Percentiles rank a stretch among this genome's conserved stretches.
Conservation (phyloP, 805 yeast genomes). For the Nakazawaea wyomingensis region DNA sequence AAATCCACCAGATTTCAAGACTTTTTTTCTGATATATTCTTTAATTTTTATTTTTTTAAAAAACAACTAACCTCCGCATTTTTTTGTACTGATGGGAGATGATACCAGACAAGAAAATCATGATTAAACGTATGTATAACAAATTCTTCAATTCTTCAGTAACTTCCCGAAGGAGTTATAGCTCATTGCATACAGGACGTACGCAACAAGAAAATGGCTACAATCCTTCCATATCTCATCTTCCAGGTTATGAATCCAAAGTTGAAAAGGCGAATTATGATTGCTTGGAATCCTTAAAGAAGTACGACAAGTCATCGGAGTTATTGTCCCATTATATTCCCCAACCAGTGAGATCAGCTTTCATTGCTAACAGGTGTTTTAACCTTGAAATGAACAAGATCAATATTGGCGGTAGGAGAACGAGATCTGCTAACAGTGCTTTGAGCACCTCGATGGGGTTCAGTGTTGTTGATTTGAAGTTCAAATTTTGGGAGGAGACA, state of each 20-base stretch:
- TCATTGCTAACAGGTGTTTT: slow-evolving; percentile 60
- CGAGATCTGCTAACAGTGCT: slow-evolving; percentile 26
- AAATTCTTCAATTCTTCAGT: not conserved
- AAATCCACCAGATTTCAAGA: not conserved
- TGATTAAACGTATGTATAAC: not conserved
- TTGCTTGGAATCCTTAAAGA: slow-evolving; percentile 38
- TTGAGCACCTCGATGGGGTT: slow-evolving; percentile 22
- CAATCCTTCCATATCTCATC: slow-evolving; percentile 13
- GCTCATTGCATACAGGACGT: not conserved
- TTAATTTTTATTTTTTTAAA: too few species aligned
- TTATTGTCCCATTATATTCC: slow-evolving; percentile 69
- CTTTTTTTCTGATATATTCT: not conserved
- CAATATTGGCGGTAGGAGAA: slow-evolving; percentile 24
- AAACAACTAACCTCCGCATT: too few species aligned
- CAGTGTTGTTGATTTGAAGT: slow-evolving; percentile 46
- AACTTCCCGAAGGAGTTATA: not conserved
- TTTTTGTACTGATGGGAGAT: too few species aligned
- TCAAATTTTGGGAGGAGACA: slow-evolving; percentile 71
- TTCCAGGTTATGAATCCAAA: slow-evolving; percentile 25
- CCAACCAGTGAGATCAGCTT: slow-evolving; percentile 53
- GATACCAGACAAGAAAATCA: not conserved
- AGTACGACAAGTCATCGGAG: slow-evolving; percentile 57
- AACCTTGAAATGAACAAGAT: slow-evolving; percentile 58
- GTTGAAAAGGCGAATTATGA: slow-evolving; percentile 35
- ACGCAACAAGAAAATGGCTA: not conserved